Evolutionary conservation across 768 basidiomycete species (phyloP), one percentile per base, ranked within the genome.

Genomic region (Asterophora parasitica): DNA sequence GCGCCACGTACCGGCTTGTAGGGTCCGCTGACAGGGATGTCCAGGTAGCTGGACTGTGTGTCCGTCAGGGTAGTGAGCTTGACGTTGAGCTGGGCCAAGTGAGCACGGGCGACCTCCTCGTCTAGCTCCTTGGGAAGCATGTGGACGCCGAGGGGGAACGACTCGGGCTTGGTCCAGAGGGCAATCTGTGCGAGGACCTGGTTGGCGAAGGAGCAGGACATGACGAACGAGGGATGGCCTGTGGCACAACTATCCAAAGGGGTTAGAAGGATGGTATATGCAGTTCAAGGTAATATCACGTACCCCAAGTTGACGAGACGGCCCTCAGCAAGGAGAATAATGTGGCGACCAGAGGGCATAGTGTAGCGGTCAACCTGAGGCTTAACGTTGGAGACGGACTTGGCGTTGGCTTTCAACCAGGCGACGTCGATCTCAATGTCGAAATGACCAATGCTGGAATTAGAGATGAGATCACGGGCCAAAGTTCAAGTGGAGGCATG

Each of bases 121-220:
- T 99, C 96, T 57, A 99, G 87, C 52, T 91, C 85, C 78, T 99
- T 99, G 56, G 95, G 96, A 42, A 99, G 78, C 73, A 98, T 94
- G 80, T 99, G 95, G 26, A 98, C 95, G 53, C 96, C 96, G 59
- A 98, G 79, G 42, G 89, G 87, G 83, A 97, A 98, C 64, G 86
- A 83, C 69, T 85, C 83, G 28, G 86, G 82, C 55, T 83, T 89
- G 36, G 90, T 94, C 92, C 92, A 99, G 65, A 99, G 85, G 17
- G 92, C 94, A 62, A 99, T 97, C 73, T 96, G 94, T 26, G 95
- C 95, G 60, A 99, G 79, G 53, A 93, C 90, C 72, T 99, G 96
- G 81, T 99, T 99, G 65, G 92, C 73, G 78, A 99, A 99, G 35
- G 96, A 99, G 78, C 94, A 98, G 13, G 95, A 98, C 96, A 99